A percentile compares a stretch with the other conserved stretches of the same genome.
These are phyloP conservation scores for Ramaria sp. DNA, from an alignment of 768 basidiomycete species.

Conservation along the genomic window DNA sequence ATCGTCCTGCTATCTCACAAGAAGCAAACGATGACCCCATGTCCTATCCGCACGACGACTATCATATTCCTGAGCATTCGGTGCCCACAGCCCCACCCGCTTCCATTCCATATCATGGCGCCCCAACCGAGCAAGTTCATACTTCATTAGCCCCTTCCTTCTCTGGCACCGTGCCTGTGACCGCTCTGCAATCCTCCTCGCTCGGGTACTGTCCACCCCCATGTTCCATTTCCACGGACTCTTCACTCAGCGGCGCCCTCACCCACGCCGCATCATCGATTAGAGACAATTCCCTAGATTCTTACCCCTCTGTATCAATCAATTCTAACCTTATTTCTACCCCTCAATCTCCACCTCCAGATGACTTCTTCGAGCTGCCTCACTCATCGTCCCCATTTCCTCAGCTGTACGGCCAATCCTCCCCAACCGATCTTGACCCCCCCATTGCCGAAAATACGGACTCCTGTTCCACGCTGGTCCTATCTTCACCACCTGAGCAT, in stretches of 20 bases:
- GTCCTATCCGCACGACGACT: constrained; percentile 8
- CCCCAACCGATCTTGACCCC: not conserved
- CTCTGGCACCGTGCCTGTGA: not conserved
- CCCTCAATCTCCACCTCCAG: not conserved
- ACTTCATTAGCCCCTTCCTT: not conserved
- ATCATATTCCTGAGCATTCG: constrained; percentile 11
- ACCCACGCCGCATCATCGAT: not conserved
- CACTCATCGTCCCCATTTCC: not conserved
- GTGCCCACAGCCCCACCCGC: constrained; percentile 5
- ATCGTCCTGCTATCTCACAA: not conserved
- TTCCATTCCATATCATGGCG: not conserved
- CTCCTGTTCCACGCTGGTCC: not conserved
- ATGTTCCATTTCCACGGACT: not conserved
- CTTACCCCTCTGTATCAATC: not conserved
- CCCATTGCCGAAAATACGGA: not conserved
- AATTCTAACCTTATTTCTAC: not conserved
- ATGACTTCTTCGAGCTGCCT: too few relatives aligned
- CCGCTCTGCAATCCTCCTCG: not conserved
- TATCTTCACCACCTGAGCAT: not conserved
- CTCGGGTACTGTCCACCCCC: not conserved
- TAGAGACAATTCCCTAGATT: not conserved
- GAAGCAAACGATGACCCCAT: not conserved
- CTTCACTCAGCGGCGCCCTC: constrained; percentile 1
- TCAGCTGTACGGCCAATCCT: not conserved
- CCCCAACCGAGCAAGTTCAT: not conserved